Conservation (phyloP, 495 filamentous ascomycete species). For the Penicillium ochrochloron region DNA sequence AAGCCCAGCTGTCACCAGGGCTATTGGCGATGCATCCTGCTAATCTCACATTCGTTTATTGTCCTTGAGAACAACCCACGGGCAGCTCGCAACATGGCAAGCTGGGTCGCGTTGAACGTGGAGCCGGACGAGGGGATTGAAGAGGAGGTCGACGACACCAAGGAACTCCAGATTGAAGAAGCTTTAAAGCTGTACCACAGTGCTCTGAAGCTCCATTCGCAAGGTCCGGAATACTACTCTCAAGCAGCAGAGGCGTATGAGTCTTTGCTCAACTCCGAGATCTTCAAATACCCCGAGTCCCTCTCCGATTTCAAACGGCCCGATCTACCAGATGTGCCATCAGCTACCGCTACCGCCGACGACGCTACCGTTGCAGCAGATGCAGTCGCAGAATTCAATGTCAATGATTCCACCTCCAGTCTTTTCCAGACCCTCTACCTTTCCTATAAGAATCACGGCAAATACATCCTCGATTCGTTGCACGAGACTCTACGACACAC, state of each 20-base stretch:
- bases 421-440: conserved; percentile 89
- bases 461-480: conserved; percentile 81
- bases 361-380: conserved; percentile 51
- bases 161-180: conserved; percentile 96
- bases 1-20: conserved; percentile 6
- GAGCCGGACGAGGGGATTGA: conserved; percentile 89
- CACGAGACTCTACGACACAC: conserved; percentile 43
- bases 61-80: conserved; percentile 11
- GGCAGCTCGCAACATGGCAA: conserved; percentile 44
- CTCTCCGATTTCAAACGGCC: conserved; percentile 74
- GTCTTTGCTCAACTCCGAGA: conserved; percentile 84
- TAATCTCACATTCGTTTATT: not conserved
- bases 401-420: conserved; percentile 71
- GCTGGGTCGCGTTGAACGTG: conserved; percentile 86
- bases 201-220: conserved; percentile 88
- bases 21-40: conserved; percentile 28
- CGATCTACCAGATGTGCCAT: conserved; percentile 62
- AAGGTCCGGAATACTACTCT: conserved; percentile 74
- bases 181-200: conserved; percentile 93
- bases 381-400: conserved; percentile 44
- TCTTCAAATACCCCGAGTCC: conserved; percentile 88
- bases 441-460: conserved; percentile 92
- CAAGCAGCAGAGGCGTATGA: conserved; percentile 84
- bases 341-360: conserved; percentile 44
- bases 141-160: conserved; percentile 92